Conservation (phyloP, 1,284 basidiomycete species). For the Malassezia yamatoensis region DNA sequence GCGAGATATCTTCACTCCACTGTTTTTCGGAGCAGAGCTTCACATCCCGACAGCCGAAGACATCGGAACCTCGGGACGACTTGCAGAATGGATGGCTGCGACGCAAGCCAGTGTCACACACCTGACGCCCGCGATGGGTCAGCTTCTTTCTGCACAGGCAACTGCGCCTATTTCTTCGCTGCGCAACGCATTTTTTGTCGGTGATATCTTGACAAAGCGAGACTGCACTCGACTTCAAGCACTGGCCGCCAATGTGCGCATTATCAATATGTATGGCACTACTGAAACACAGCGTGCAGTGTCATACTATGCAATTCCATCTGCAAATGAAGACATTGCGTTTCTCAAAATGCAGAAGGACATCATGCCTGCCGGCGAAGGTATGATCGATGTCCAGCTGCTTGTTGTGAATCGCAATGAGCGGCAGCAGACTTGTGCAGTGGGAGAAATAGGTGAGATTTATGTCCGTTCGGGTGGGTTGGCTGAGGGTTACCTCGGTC, state of each 20-base stretch:
- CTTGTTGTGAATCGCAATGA: conserved; percentile 92
- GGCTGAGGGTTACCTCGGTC: conserved; percentile 86
- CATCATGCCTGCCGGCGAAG: conserved; percentile 92
- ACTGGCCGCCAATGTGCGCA: conserved; percentile 71
- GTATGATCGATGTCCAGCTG: conserved; percentile 96
- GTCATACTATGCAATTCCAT: conserved; percentile 88
- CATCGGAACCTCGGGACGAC: conserved; percentile 88
- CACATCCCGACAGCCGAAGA: conserved; percentile 95
- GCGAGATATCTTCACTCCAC: conserved; percentile 96
- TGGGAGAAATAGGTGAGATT: conserved; percentile 97
- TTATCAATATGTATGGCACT: conserved; percentile 99
- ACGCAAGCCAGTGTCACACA: conserved; percentile 73
- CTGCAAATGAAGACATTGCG: conserved; percentile 70
- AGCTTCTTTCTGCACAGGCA: conserved; percentile 90
- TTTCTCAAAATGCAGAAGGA: conserved; percentile 94
- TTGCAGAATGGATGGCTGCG: conserved; percentile 97
- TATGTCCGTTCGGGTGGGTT: conserved; percentile 93
- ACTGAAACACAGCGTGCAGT: conserved; percentile 98
- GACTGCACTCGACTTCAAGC: conserved; percentile 92
- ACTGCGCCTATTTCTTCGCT: conserved; percentile 77
- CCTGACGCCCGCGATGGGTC: conserved; percentile 90
- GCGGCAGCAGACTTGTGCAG: conserved; percentile 73
- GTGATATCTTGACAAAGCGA: conserved; percentile 96
- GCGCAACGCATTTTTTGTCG: conserved; percentile 90
- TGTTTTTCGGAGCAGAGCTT: conserved; percentile 91